Evolutionary conservation across 2,329 filamentous ascomycete genomes (phyloP).

Genomic region (Aspergillus pseudoglaucus): DNA sequence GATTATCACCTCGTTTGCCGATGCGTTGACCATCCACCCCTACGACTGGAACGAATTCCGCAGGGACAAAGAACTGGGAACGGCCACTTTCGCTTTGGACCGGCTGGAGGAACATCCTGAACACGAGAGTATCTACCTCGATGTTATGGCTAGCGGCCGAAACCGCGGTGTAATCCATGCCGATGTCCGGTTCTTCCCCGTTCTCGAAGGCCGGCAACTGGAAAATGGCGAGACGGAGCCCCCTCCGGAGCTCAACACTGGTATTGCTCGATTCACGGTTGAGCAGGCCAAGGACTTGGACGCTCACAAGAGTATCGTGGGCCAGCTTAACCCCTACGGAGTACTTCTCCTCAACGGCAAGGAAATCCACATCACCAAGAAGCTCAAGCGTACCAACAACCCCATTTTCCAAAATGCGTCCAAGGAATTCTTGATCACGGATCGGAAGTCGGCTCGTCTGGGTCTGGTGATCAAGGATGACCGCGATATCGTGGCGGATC

Average conservation of each 20-base stretch:
- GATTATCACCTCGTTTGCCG: constrained; percentile 84
- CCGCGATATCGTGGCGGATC: constrained; percentile 74
- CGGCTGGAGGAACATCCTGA: constrained; percentile 69
- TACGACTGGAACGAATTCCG: constrained; percentile 94
- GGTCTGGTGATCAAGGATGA: constrained; percentile 95
- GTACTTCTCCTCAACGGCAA: constrained; percentile 84
- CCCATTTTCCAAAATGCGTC: constrained; percentile 90
- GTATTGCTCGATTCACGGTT: constrained; percentile 86
- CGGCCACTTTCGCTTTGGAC: constrained; percentile 78
- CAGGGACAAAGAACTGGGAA: constrained; percentile 92
- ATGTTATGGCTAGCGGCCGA: constrained; percentile 78
- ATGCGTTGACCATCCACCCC: constrained; percentile 74
- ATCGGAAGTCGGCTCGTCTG: constrained; percentile 81
- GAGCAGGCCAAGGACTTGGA: constrained; percentile 97
- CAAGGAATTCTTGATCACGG: constrained; percentile 92
- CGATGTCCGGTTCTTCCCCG: constrained; percentile 92
- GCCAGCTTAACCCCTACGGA: constrained; percentile 85
- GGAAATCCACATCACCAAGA: constrained; percentile 81
- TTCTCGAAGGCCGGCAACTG: constrained; percentile 61
- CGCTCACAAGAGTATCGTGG: constrained; percentile 82
- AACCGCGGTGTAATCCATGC: constrained; percentile 70
- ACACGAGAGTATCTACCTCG: constrained; percentile 77
- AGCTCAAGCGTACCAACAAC: constrained; percentile 94
- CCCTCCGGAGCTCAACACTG: constrained; percentile 82
- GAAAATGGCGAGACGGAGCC: constrained; percentile 73